These are phyloP conservation scores for Niveomyces coronatus DNA, from an alignment of 2,329 filamentous ascomycete genomes.

Conservation along the genomic window DNA sequence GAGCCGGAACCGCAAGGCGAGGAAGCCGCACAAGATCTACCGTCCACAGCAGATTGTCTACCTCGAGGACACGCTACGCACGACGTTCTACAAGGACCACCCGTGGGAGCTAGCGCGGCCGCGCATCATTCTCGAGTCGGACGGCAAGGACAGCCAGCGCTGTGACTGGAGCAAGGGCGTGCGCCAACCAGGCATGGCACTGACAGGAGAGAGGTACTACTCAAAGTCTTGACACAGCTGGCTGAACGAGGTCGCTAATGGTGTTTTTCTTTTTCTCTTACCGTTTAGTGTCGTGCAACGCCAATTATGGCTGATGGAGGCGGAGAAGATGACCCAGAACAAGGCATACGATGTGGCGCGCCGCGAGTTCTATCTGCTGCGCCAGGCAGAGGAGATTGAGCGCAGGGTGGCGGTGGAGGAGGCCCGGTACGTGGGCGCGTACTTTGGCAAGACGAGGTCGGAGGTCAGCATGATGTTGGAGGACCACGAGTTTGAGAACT, in stretches of 20 bases:
- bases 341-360: conserved; percentile 79
- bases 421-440: conserved; percentile 72
- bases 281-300: conserved; percentile 73
- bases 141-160: conserved; percentile 67
- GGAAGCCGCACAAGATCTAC: conserved; percentile 63
- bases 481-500: conserved; percentile 66
- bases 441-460: conserved; percentile 69
- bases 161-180: conserved; percentile 72
- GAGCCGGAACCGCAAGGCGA: conserved; percentile 27
- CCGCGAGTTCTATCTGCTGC: conserved; percentile 79
- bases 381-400: conserved; percentile 75
- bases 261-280: too few species aligned
- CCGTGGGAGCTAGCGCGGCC: conserved; percentile 95
- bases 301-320: conserved; percentile 75
- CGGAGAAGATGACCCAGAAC: conserved; percentile 46
- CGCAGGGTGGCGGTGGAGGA: conserved; percentile 79
- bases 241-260: not conserved
- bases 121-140: conserved; percentile 70
- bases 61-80: conserved; percentile 72
- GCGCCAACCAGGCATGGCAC: conserved; percentile 60
- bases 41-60: conserved; percentile 68
- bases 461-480: conserved; percentile 78
- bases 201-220: conserved; percentile 82
- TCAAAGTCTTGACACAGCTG: not conserved
- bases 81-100: conserved; percentile 82